Base-by-base conservation (phyloP, 2,329 filamentous ascomycete species). In the Blastomyces gilchristii region DNA sequence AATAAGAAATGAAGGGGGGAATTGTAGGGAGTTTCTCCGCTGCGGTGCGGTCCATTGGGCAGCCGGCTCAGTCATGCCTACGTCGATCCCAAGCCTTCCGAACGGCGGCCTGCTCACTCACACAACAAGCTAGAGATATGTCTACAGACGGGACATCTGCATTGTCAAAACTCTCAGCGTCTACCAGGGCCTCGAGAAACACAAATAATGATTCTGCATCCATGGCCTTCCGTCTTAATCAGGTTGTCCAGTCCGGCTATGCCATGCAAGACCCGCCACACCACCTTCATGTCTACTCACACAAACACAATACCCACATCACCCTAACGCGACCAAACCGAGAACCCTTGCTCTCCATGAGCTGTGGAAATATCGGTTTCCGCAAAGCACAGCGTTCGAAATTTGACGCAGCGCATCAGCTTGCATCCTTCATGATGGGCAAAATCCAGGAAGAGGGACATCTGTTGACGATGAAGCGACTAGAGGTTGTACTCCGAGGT, bases 231-330 rank as follows among this genome's bases (percentile, higher is more conserved):
- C 47, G 67, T 22, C 11, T 63, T 62, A 3, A n/a, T 68, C 4
- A 66, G 63, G 2, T 76, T 80, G 54, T 71, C 78, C 12, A 37
- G 7, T 37, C 60, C 39, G 45, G 28, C 25, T 61, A 60, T 49
- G 31, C 57, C 14, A 31, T 45, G 16, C 60, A 31, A 53, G 45
- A 41, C 57, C 60, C 61, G 16, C 56, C 62, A 57, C 59, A 91
- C 79, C 91, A 96, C 74, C 83, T 99, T 67, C 90, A 96, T 79
- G 81, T 99, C 74, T 93, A 86, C 77, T 80, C 88, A 37, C 87
- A 89, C 74, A 95, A 91, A 79, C 94, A 97, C 83, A 99, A 99
- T 80, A 94, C 90, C 25, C 91, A 97, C 77, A 84, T 99, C 71
- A 97, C 92, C 1, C 84, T 97, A 68, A 90, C 91, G 28, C 87